These are phyloP conservation scores for Massariosphaeria phaeospora DNA, from an alignment of 495 filamentous ascomycete genomes.

Conservation along the genomic window DNA sequence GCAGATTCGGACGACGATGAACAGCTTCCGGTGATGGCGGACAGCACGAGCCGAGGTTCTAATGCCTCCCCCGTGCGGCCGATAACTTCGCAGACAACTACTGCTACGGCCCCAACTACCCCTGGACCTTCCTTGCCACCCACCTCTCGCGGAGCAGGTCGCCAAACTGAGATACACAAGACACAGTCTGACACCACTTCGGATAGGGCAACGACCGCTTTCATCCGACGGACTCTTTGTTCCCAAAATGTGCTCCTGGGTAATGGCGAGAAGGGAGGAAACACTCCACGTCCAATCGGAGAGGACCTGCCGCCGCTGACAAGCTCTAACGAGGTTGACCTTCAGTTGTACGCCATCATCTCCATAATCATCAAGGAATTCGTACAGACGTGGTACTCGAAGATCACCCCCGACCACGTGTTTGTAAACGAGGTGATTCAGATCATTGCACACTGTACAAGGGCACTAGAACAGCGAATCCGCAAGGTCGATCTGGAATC, in stretches of 20 bases:
- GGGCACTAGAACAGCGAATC: slow-evolving; percentile 77
- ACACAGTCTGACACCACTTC: slow-evolving; percentile 42
- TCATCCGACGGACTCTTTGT: slow-evolving; percentile 65
- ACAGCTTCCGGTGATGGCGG: slow-evolving; percentile 25
- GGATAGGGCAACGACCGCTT: slow-evolving; percentile 54
- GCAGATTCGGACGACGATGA: slow-evolving; percentile 10
- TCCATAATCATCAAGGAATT: slow-evolving; percentile 83
- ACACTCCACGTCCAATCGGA: slow-evolving; percentile 56
- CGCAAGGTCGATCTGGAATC: slow-evolving; percentile 76
- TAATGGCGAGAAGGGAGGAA: slow-evolving; percentile 35
- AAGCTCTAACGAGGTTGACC: slow-evolving; percentile 84
- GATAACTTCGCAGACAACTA: slow-evolving; percentile 13
- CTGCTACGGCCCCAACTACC: not conserved
- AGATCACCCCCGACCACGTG: slow-evolving; percentile 81
- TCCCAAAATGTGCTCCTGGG: slow-evolving; percentile 43
- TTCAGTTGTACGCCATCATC: slow-evolving; percentile 86
- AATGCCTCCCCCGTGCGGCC: slow-evolving; percentile 22
- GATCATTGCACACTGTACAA: slow-evolving; percentile 84
- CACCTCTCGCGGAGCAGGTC: slow-evolving; percentile 16
- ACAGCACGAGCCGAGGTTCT: slow-evolving; percentile 12
- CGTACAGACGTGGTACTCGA: slow-evolving; percentile 86
- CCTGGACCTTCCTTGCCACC: slow-evolving; percentile 3
- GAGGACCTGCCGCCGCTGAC: slow-evolving; percentile 86
- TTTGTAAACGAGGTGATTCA: slow-evolving; percentile 83
- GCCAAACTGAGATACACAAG: slow-evolving; percentile 16